Conservation (phyloP, 2,329 filamentous ascomycete species). For the Tolypocladium tropicale region DNA sequence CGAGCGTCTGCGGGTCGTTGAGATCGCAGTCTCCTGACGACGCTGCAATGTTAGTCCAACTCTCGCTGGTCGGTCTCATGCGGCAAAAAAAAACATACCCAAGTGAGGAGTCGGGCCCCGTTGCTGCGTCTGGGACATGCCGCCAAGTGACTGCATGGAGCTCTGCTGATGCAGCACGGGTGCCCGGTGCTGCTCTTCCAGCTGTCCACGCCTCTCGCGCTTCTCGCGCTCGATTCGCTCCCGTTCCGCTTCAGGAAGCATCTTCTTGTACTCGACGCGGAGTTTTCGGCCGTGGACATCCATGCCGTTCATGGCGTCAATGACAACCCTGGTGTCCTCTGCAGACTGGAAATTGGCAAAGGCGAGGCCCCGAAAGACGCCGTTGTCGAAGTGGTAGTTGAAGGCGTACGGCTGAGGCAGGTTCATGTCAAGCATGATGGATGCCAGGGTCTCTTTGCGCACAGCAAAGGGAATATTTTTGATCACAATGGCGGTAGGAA, state of each 20-base stretch:
- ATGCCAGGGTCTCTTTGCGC: constrained; percentile 89
- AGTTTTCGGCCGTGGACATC: constrained; percentile 92
- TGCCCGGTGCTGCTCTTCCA: constrained; percentile 90
- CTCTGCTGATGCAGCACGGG: constrained; percentile 71
- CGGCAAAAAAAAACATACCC: constrained; percentile 19
- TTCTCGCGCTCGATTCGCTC: constrained; percentile 97
- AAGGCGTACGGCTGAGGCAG: constrained; percentile 95
- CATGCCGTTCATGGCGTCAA: constrained; percentile 89
- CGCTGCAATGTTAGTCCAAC: constrained; percentile 4
- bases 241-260: constrained; percentile 88
- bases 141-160: constrained; percentile 72
- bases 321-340: constrained; percentile 86
- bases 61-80: neutral
- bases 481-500: constrained; percentile 96
- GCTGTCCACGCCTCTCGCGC: constrained; percentile 85
- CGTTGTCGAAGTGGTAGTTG: constrained; percentile 99
- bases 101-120: constrained; percentile 31
- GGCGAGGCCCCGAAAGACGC: constrained; percentile 88
- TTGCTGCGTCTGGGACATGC: constrained; percentile 52
- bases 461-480: constrained; percentile 99
- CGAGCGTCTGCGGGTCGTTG: constrained; percentile 79
- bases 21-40: constrained; percentile 61
- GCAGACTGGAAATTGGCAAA: constrained; percentile 98
- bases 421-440: constrained; percentile 88
- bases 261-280: constrained; percentile 98